Conservation (phyloP, 495 filamentous ascomycete genomes). For the Jackrogersella minutella region DNA sequence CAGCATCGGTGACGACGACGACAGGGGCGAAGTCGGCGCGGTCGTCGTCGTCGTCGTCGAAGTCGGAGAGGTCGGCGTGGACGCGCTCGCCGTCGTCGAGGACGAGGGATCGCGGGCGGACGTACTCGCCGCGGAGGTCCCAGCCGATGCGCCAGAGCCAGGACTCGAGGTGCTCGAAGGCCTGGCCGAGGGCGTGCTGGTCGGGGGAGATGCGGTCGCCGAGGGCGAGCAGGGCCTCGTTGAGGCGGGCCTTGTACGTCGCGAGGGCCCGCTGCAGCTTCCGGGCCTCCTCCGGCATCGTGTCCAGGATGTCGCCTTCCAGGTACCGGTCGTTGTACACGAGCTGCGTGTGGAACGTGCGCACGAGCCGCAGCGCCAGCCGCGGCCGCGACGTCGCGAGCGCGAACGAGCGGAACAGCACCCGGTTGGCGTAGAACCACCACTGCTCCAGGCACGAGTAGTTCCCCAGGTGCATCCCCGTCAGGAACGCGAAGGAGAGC, state of each 20-base stretch:
- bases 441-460: slow-evolving; percentile 88
- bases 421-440: slow-evolving; percentile 71
- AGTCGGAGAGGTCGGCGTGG: slow-evolving; percentile 75
- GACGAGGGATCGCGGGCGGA: slow-evolving; percentile 64
- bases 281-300: slow-evolving; percentile 47
- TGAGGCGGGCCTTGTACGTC: slow-evolving; percentile 54
- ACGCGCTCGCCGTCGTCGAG: slow-evolving; percentile 82
- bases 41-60: slow-evolving; percentile 79
- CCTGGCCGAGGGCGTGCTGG: slow-evolving; percentile 46
- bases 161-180: slow-evolving; percentile 55
- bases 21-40: slow-evolving; percentile 86
- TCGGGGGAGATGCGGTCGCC: slow-evolving; percentile 42
- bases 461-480: slow-evolving; percentile 82
- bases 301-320: slow-evolving; percentile 62
- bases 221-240: slow-evolving; percentile 45
- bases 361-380: slow-evolving; percentile 68
- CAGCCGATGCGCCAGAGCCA: slow-evolving; percentile 55
- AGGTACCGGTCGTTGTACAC: slow-evolving; percentile 71
- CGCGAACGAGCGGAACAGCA: slow-evolving; percentile 74
- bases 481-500: slow-evolving; percentile 84
- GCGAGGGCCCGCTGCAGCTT: slow-evolving; percentile 50
- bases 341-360: slow-evolving; percentile 73
- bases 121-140: slow-evolving; percentile 53
- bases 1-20: slow-evolving; percentile 72
- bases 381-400: slow-evolving; percentile 58